phyloP scores from a whole-genome alignment of 129 eudicot species.

The Gnaphalium uliginosum region DNA sequence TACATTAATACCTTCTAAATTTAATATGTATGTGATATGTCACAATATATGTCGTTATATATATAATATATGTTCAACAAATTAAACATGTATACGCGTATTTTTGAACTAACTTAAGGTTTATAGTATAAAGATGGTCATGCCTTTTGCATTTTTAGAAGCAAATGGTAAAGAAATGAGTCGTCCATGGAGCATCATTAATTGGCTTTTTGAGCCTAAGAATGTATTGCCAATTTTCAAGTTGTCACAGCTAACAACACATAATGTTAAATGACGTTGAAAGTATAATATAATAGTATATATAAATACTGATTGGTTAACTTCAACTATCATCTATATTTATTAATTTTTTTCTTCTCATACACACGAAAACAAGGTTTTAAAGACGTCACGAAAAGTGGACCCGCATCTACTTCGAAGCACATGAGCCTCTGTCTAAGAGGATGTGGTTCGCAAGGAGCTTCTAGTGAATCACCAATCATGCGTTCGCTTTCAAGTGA shows the following conservation, averaged over 20 bases:
- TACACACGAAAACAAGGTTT: background rate
- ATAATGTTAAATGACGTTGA: no score
- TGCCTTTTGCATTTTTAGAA: background rate
- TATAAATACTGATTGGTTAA: no score
- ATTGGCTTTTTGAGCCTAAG: no score
- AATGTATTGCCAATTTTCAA: no score
- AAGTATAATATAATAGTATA: no score
- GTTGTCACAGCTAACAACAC: no score
- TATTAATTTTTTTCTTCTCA: no score
- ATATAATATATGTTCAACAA: background rate
- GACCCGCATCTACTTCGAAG: background rate
- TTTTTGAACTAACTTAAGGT: background rate
- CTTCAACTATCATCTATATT: no score
- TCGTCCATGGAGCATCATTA: background rate
- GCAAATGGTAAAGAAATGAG: background rate
- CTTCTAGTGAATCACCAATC: background rate
- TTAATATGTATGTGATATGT: background rate
- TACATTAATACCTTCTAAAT: background rate
- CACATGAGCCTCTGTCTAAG: background rate
- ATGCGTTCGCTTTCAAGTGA: background rate
- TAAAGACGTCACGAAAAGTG: background rate
- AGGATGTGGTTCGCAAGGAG: background rate
- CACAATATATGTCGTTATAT: background rate
- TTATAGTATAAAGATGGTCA: background rate
- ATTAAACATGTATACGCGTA: background rate